Conservation (phyloP, 1,139 yeast species). For the Yamadazyma sp. region DNA sequence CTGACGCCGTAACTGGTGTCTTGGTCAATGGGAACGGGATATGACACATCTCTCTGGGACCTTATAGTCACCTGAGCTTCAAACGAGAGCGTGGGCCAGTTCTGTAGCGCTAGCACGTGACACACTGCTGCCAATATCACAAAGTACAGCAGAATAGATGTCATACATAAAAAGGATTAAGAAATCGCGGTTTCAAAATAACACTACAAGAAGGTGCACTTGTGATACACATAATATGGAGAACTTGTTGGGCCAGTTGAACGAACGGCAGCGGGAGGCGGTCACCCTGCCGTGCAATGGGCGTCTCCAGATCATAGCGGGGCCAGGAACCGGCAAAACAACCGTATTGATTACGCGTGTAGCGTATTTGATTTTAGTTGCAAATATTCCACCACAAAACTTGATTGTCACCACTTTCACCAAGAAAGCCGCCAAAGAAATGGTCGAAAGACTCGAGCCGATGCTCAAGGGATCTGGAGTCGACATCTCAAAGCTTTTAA, state of each 20-base stretch:
- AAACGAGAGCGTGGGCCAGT: conserved; percentile 20
- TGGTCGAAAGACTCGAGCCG: conserved; percentile 56
- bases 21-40: conserved; percentile 57
- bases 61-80: conserved; percentile 40
- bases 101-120: conserved; percentile 4
- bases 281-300: conserved; percentile 55
- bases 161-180: not conserved
- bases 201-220: not conserved
- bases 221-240: not conserved
- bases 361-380: conserved; percentile 59
- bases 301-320: conserved; percentile 78
- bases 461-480: conserved; percentile 40
- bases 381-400: conserved; percentile 53
- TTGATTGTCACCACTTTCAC: conserved; percentile 89
- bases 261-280: conserved; percentile 59
- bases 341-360: conserved; percentile 78
- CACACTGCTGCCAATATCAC: not conserved
- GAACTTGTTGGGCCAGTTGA: conserved; percentile 32
- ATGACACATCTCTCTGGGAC: conserved; percentile 69
- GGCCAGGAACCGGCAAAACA: conserved; percentile 91
- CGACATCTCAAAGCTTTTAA: conserved; percentile 45
- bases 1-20: conserved; percentile 58
- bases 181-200: not conserved
- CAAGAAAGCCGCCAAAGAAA: conserved; percentile 84
- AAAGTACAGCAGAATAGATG: not conserved